Base-by-base conservation (phyloP, 1,284 basidiomycete genomes). In the Takashimella tepidaria region DNA sequence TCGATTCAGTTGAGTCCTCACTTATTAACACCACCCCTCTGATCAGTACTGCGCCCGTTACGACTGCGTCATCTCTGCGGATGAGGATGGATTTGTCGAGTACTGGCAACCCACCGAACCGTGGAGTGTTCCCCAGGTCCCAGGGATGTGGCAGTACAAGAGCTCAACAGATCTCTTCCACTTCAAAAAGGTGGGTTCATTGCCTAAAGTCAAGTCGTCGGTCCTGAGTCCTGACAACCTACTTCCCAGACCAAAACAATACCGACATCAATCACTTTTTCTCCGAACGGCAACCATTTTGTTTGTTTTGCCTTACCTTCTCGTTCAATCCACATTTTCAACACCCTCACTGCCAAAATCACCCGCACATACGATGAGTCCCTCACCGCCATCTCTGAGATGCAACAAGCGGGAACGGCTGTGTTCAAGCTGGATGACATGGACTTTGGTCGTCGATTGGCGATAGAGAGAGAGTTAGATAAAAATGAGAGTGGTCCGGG, bases 361-460 rank as follows among this genome's bases (percentile, higher is more conserved):
- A 85, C 84, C 11, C 84, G 92, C 16, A 90, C 88, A 68, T 98
- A 98, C 70, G 95, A 99, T 64, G 96, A 99, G 74, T 92, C 89
- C 0, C 79, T 98, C 0, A 78, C 83, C 3, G 92, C 95, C 0
- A 87, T 92, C 27, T 89, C 93, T 67, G 92, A 98, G 72, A 97
- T 98, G 92, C 91, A 95, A 70, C 91, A 93, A 72, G 90, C 89
- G 1, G 91, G 90, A 1, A 93, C 91, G 5, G 86, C 89, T 0
- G 83, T 91, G 19, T 90, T 88, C 76, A 87, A 85, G 68, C 84
- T 98, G 10, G 96, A 99, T 59, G 92, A 98, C 73, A 99, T 99
- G 95, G 96, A 99, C 72, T 98, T 99, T 68, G 95, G 96, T n/a
- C 80, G 96, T 54, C 81, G 96, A 10, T 79, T 98, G 47, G 96